phyloP scores from a whole-genome alignment of 2,329 filamentous ascomycete species.

The Pseudocercospora macadamiae region DNA sequence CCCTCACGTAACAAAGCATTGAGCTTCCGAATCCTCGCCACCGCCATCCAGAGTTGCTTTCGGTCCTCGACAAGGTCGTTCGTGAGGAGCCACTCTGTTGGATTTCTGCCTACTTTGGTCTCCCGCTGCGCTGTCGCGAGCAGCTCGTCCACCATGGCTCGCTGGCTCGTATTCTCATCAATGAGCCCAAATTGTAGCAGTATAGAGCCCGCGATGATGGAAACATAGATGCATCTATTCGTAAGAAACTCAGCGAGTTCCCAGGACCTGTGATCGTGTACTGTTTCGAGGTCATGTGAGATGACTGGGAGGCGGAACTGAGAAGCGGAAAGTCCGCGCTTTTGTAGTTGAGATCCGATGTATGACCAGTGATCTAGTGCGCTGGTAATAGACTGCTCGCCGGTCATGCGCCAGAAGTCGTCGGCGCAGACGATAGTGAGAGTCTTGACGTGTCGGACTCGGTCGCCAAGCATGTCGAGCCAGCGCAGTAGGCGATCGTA shows the following conservation, averaged over 20 bases:
- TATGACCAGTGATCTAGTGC: background rate
- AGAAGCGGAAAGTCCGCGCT: background rate
- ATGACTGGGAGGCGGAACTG: background rate
- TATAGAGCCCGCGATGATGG: background rate
- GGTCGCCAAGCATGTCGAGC: background rate
- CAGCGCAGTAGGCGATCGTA: background rate
- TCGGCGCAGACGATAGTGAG: background rate
- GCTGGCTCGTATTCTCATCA: background rate
- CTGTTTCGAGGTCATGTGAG: background rate
- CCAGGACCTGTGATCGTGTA: background rate
- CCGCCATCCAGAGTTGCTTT: too few relatives aligned
- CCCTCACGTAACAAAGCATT: too few relatives aligned
- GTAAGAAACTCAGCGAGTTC: background rate
- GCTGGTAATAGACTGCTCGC: background rate
- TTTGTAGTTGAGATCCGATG: background rate
- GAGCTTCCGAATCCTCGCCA: too few relatives aligned
- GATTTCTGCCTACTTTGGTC: too few relatives aligned
- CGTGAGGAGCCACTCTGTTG: too few relatives aligned
- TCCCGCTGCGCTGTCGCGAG: too few relatives aligned
- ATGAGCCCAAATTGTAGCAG: background rate
- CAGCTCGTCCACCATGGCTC: background rate
- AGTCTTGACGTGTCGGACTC: background rate
- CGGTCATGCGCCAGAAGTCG: background rate
- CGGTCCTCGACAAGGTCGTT: too few relatives aligned
- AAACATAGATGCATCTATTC: background rate